Evolutionary conservation across 176 grass and related monocot species (phyloP).

Genomic region (Musa beccarii): DNA sequence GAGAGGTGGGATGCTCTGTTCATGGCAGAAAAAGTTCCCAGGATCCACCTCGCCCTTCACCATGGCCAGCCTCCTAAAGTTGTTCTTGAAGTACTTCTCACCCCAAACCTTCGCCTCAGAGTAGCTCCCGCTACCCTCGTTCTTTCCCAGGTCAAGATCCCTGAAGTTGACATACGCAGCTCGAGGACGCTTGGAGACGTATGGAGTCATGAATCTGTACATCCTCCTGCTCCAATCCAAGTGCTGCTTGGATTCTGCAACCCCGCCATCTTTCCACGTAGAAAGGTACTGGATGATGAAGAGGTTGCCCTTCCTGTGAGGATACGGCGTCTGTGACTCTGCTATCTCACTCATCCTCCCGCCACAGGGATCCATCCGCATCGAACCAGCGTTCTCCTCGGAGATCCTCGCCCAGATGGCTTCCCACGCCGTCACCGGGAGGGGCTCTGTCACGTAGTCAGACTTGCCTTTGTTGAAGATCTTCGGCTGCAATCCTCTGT

Average conservation of each 20-base stretch:
- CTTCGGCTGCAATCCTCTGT: not conserved
- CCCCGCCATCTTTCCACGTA: slow-evolving; percentile 33
- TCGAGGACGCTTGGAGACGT: slow-evolving; percentile 38
- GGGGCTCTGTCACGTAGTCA: not conserved
- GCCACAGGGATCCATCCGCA: slow-evolving; percentile 52
- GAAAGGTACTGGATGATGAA: slow-evolving; percentile 49
- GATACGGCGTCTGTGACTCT: slow-evolving; percentile 42
- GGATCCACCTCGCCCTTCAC: slow-evolving; percentile 59
- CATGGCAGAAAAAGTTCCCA: slow-evolving; percentile 39
- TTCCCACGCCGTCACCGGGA: not conserved
- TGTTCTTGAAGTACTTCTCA: slow-evolving; percentile 36
- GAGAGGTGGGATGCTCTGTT: slow-evolving; percentile 58
- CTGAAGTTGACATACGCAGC: slow-evolving; percentile 46
- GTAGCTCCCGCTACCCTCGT: slow-evolving; percentile 16
- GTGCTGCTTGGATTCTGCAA: slow-evolving; percentile 17
- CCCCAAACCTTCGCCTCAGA: slow-evolving; percentile 36
- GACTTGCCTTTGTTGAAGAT: not conserved
- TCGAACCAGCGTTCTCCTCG: slow-evolving; percentile 27
- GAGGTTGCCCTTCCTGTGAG: slow-evolving; percentile 41
- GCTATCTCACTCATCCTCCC: slow-evolving; percentile 30
- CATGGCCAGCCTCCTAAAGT: slow-evolving; percentile 42
- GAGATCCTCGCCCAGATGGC: not conserved
- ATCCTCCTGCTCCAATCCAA: slow-evolving; percentile 29
- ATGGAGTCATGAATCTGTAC: slow-evolving; percentile 28
- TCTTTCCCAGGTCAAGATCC: slow-evolving; percentile 55